A percentile compares a stretch with the other conserved stretches of the same genome.
Evolutionary conservation across 1,284 basidiomycete species (phyloP).

Genomic region (Singerocomus inundabilis): DNA sequence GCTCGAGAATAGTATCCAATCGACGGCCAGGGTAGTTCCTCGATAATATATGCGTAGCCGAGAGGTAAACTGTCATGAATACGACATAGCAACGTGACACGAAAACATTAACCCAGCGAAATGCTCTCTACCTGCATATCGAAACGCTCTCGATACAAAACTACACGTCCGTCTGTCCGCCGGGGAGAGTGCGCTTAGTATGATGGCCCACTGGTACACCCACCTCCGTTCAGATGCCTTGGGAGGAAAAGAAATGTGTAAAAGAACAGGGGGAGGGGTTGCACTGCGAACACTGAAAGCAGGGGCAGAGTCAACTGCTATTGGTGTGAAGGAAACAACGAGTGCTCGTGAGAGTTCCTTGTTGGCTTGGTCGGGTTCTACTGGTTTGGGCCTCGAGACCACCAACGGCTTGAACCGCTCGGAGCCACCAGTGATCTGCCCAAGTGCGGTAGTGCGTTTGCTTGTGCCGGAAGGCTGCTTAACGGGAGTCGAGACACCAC

Average conservation of each 20-base stretch:
- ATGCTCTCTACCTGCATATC: conserved; percentile 56
- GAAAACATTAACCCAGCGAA: background rate
- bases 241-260: conserved; percentile 52
- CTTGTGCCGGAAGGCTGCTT: background rate
- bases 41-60: conserved; percentile 49
- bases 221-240: conserved; percentile 53
- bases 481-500: background rate
- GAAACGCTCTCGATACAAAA: conserved; percentile 56
- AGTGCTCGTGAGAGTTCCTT: background rate
- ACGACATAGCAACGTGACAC: background rate
- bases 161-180: conserved; percentile 43
- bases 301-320: background rate
- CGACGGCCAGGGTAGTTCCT: conserved; percentile 49
- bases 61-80: conserved; percentile 53
- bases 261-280: conserved; percentile 29
- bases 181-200: conserved; percentile 48
- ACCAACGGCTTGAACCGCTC: conserved; percentile 21
- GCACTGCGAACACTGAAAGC: background rate
- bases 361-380: background rate
- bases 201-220: conserved; percentile 51
- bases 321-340: conserved; percentile 20
- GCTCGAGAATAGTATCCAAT: conserved; percentile 38
- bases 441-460: background rate
- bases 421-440: background rate
- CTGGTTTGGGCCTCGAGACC: background rate